Conservation (phyloP, 192 early-diverging fungal genomes). For the Cladochytrium replicatum region DNA sequence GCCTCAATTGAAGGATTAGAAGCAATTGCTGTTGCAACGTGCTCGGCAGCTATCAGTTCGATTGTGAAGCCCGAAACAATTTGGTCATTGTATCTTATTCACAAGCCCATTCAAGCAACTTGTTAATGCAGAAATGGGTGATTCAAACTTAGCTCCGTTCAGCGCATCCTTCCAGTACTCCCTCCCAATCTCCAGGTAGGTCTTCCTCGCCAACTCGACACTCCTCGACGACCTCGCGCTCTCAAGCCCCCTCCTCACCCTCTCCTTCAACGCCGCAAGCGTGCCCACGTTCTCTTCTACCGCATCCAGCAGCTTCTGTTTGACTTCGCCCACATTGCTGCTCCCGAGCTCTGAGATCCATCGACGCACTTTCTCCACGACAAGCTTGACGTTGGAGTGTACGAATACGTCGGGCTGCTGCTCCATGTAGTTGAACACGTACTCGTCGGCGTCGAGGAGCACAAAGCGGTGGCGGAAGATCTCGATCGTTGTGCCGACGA, state of each 20-base stretch:
- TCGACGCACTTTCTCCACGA: conserved; percentile 19
- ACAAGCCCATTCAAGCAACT: too few relatives aligned
- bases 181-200: conserved; percentile 24
- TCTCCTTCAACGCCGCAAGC: conserved; percentile 6
- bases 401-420: conserved; percentile 6
- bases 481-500: conserved; percentile 42
- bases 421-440: conserved; percentile 50
- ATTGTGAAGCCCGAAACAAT: too few relatives aligned
- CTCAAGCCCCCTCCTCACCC: conserved; percentile 1
- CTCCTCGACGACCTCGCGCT: conserved; percentile 4
- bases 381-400: conserved; percentile 15
- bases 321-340: too few relatives aligned
- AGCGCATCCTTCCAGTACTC: conserved; percentile 18
- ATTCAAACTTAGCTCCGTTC: too few relatives aligned
- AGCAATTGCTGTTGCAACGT: too few relatives aligned
- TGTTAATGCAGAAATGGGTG: too few relatives aligned
- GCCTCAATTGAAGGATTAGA: too few relatives aligned
- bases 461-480: conserved; percentile 40
- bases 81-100: too few relatives aligned
- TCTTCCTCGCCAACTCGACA: conserved; percentile 25
- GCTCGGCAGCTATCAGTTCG: too few relatives aligned
- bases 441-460: conserved; percentile 55
- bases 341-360: too few relatives aligned
- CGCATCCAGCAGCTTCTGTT: too few relatives aligned
- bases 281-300: too few relatives aligned